phyloP scores from a whole-genome alignment of 139 green algal species.

The Pseudopediastrum boryanum region DNA sequence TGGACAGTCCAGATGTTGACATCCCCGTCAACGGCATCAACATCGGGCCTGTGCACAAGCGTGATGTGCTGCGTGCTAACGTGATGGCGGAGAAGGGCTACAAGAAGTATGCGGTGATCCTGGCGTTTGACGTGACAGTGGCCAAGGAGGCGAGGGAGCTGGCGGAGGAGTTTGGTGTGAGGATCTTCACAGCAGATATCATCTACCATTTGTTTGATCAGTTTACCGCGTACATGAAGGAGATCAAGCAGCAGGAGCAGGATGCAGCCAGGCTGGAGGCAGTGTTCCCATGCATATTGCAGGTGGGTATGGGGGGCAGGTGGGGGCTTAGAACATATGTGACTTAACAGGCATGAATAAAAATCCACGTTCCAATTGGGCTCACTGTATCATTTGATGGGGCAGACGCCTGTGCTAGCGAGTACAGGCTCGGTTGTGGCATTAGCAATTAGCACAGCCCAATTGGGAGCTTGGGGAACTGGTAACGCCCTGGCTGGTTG shows the following conservation, averaged over 20 bases:
- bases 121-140: constrained; percentile 96
- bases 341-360: too few relatives aligned
- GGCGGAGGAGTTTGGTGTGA: constrained; percentile 75
- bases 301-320: constrained; percentile 47
- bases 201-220: constrained; percentile 99
- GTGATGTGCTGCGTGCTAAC: constrained; percentile 94
- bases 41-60: constrained; percentile 96
- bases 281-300: constrained; percentile 91
- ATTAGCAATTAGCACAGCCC: too few relatives aligned
- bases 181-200: constrained; percentile 98
- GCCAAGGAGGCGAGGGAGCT: constrained; percentile 76
- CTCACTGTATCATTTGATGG: too few relatives aligned
- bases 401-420: too few relatives aligned
- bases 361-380: too few relatives aligned
- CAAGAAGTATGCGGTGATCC: constrained; percentile 94
- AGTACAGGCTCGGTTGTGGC: too few relatives aligned
- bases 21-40: constrained; percentile 93
- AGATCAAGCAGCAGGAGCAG: constrained; percentile 83
- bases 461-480: too few relatives aligned
- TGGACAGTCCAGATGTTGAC: constrained; percentile 77
- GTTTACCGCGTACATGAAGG: constrained; percentile 68
- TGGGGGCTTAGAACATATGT: too few relatives aligned
- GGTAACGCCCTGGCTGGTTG: too few relatives aligned
- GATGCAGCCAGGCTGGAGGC: constrained; percentile 81
- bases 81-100: constrained; percentile 94